Conservation (phyloP, 352 stramenopile genomes). For the Globisporangium splendens region DNA sequence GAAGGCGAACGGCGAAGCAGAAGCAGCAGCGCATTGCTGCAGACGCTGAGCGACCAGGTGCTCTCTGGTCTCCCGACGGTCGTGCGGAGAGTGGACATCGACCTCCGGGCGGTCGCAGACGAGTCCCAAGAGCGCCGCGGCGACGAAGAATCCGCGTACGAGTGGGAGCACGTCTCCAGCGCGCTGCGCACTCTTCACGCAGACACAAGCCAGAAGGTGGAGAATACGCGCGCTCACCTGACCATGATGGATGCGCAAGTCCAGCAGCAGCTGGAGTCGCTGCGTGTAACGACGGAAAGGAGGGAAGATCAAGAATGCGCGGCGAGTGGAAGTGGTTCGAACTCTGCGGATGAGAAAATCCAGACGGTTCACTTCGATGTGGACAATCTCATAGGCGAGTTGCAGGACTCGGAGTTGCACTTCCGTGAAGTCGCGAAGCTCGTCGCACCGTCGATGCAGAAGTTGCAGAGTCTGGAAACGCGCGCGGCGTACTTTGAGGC, state of each 20-base stretch:
- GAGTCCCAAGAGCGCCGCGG: background rate
- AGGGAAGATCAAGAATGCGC: no score
- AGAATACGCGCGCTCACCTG: constrained; percentile 10
- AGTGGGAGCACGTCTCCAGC: constrained; percentile 16
- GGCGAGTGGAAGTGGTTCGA: background rate
- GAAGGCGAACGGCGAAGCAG: no score
- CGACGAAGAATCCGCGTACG: background rate
- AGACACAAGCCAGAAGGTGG: constrained; percentile 12
- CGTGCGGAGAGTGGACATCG: background rate
- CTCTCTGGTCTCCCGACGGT: background rate
- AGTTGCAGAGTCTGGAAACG: constrained; percentile 31
- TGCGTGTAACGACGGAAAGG: background rate
- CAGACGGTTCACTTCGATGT: constrained; percentile 3
- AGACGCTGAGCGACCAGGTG: constrained; percentile 5
- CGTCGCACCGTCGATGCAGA: constrained; percentile 25
- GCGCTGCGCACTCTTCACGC: constrained; percentile 15
- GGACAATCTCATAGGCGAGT: constrained; percentile 14
- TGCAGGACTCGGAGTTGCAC: constrained; percentile 34
- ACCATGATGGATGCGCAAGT: constrained; percentile 6
- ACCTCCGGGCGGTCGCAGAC: background rate
- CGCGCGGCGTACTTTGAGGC: constrained; percentile 42
- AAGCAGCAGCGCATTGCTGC: no score
- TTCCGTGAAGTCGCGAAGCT: constrained; percentile 44
- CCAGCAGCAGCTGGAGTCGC: background rate
- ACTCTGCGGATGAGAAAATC: background rate